A percentile compares a stretch with the other conserved stretches of the same genome.
Evolutionary conservation across 805 yeast species (phyloP).

Genomic region (Phaffomyces opuntiae): DNA sequence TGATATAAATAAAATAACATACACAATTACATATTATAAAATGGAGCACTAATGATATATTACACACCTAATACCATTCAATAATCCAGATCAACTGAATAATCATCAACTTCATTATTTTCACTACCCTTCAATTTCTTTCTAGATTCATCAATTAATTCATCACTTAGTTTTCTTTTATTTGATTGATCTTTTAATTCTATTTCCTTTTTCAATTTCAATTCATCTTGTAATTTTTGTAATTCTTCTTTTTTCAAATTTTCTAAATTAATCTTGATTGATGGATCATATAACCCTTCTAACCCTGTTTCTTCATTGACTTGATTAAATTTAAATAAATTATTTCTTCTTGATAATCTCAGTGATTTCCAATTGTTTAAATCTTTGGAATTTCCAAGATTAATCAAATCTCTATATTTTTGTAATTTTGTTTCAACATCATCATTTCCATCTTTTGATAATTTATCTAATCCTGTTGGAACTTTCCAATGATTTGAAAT

Average conservation of each 20-base stretch:
- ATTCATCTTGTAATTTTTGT: constrained; percentile 11
- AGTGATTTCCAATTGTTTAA: constrained; percentile 36
- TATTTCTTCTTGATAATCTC: constrained; percentile 31
- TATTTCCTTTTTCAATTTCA: constrained; percentile 14
- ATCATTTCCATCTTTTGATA: constrained; percentile 15
- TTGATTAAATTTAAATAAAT: constrained; percentile 30
- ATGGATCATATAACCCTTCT: constrained; percentile 30
- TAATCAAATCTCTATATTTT: constrained; percentile 1
- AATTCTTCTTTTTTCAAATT: constrained; percentile 9
- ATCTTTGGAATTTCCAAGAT: constrained; percentile 10
- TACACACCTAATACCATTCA: not conserved
- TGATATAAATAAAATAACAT: no score
- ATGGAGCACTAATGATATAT: not conserved
- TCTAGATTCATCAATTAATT: constrained; percentile 13
- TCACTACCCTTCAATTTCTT: constrained; percentile 9
- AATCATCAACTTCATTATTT: not conserved
- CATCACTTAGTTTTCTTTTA: constrained; percentile 18
- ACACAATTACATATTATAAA: no score
- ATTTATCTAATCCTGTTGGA: constrained; percentile 31
- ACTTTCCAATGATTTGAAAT: constrained; percentile 32
- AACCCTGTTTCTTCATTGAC: constrained; percentile 31
- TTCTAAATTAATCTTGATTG: constrained; percentile 14
- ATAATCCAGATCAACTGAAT: constrained; percentile 13
- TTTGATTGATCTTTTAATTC: constrained; percentile 7
- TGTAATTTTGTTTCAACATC: constrained; percentile 3